Percentiles rank a stretch among this genome's conserved stretches.
Conservation (phyloP, 371 early-diverging fungal species). For the Mortierella sp. region DNA sequence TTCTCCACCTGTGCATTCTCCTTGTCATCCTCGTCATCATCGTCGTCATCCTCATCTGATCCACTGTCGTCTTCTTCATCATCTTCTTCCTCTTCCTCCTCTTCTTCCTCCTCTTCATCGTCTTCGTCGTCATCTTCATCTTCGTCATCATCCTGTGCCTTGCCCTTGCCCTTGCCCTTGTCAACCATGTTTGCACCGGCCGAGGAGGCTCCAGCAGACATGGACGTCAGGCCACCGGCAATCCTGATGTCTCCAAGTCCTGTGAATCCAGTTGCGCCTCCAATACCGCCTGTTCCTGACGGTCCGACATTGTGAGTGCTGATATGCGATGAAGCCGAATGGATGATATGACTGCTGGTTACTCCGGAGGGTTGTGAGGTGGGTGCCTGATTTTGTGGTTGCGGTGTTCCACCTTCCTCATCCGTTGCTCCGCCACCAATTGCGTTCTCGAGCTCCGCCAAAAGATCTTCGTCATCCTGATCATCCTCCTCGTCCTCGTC, state of each 20-base stretch:
- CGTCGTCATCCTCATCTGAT: constrained; percentile 33
- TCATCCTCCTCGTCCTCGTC: constrained; percentile 39
- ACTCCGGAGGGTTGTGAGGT: not conserved
- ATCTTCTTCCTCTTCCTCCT: constrained; percentile 48
- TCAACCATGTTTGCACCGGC: constrained; percentile 15
- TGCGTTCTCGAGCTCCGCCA: constrained; percentile 64
- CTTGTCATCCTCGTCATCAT: constrained; percentile 44
- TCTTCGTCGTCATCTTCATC: constrained; percentile 42
- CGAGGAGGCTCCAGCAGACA: not conserved
- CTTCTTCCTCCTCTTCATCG: constrained; percentile 40
- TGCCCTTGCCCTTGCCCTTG: constrained; percentile 43
- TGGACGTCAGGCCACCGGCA: not conserved
- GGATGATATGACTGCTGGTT: not conserved
- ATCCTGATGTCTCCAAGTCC: constrained; percentile 6
- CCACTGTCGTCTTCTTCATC: constrained; percentile 50
- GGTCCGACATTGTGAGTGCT: not conserved
- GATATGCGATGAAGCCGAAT: not conserved
- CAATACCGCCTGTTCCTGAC: too few relatives aligned
- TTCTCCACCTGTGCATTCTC: constrained; percentile 58
- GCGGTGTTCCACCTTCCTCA: constrained; percentile 40
- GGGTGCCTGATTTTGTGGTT: constrained; percentile 1
- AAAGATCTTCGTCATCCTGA: constrained; percentile 61
- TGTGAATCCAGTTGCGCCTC: not conserved
- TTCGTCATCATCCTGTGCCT: constrained; percentile 52
- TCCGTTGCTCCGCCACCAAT: constrained; percentile 56